Evolutionary conservation across 2,329 filamentous ascomycete genomes (phyloP).

Genomic region (Botryotinia globosa): DNA sequence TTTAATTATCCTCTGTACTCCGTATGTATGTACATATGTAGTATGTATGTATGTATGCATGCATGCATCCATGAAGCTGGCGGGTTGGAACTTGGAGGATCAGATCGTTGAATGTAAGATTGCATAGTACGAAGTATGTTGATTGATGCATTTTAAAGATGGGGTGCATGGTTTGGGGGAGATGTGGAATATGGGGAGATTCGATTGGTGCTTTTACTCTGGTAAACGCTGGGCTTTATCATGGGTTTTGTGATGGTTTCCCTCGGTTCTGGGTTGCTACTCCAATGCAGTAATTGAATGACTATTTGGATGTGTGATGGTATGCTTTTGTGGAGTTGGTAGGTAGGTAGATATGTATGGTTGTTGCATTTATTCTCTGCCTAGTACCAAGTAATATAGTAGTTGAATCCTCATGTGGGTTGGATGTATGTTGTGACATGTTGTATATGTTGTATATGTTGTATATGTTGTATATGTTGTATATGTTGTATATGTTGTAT

Average conservation of each 20-base stretch:
- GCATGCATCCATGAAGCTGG: background rate
- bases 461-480: no score
- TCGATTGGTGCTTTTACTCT: background rate
- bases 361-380: background rate
- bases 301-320: background rate
- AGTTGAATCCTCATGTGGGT: no score
- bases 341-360: no score
- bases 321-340: background rate
- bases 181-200: no score
- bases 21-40: no score
- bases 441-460: no score
- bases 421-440: no score
- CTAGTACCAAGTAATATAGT: no score
- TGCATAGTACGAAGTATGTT: background rate
- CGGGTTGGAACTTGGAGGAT: background rate
- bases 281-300: background rate
- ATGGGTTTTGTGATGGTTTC: background rate
- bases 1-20: background rate
- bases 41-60: no score
- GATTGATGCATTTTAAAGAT: constrained; percentile 3
- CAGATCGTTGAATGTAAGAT: background rate
- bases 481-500: no score
- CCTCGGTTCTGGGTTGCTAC: background rate
- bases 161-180: background rate
- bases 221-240: constrained; percentile 3